Evolutionary conservation across 1,284 basidiomycete species (phyloP), one percentile per base, ranked within the genome.

Genomic region (Stereum hirsutum): DNA sequence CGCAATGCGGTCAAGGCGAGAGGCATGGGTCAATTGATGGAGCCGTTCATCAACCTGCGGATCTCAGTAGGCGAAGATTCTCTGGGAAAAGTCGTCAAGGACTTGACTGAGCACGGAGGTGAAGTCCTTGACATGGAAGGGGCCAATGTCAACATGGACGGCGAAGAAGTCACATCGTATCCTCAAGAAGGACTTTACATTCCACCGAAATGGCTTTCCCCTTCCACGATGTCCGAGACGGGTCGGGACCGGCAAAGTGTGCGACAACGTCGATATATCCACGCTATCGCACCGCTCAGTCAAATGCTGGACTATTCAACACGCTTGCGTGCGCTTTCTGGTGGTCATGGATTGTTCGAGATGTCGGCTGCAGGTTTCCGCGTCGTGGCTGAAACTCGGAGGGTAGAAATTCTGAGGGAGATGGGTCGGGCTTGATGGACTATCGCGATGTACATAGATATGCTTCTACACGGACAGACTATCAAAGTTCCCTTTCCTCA

Each of bases 241-340:
- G 36, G 45, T 34, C 51, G 54, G 57, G 56, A 17, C 52, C 54
- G 4, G 46, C 56, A 44, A 57, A 57, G 21, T 50, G 56, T 12
- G 49, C 63, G 1, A 64, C 58, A 70, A 44, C 81, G 74, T 54
- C 73, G 79, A 20, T 70, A 75, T n/a, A 64, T 90, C 17, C 62
- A 77, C 47, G 82, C 85, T 3, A 53, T 80, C 21, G 87, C 84
- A 7, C 90, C 89, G 4, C 68, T 93, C 20, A 84, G 81, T 49
- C 75, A 73, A 52, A 80, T 91, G 73, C 68, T 93, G 21, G 81
- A 89, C 56, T 93, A 89, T 55, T 83, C 84, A 17, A 81, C 69
- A 41, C 72, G 88, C 21, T 59, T 93, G 40, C 77, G 90, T 14
- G 82, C 90, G 0, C 60, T 93, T 19, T 86, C 87, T 0, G 89